A percentile compares a stretch with the other conserved stretches of the same genome.
phyloP scores from a whole-genome alignment of 768 basidiomycete genomes.

The Exsudoporus frostii region DNA sequence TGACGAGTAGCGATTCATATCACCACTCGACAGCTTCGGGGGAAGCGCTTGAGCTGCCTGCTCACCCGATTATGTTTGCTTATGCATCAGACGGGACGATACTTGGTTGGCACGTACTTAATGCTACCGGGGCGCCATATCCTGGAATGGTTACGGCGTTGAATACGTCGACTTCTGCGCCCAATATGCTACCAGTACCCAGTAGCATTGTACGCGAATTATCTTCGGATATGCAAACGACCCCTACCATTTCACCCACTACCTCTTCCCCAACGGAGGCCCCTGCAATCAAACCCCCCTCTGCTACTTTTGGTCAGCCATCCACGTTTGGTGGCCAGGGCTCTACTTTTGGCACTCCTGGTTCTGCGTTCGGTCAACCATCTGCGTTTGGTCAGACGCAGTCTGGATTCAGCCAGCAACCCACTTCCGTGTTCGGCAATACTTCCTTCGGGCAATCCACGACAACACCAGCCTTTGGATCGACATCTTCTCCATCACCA shows the following conservation, averaged over 20 bases:
- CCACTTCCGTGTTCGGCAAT: constrained; percentile 25
- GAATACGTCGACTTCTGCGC: constrained; percentile 6
- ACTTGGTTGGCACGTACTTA: constrained; percentile 68
- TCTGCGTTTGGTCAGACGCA: constrained; percentile 18
- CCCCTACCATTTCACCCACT: constrained; percentile 23
- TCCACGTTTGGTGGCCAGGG: constrained; percentile 25
- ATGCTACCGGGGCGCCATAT: constrained; percentile 51
- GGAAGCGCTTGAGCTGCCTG: constrained; percentile 41
- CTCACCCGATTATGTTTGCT: constrained; percentile 65
- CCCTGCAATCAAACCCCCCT: constrained; percentile 28
- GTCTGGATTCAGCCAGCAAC: constrained; percentile 14
- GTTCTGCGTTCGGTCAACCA: constrained; percentile 34
- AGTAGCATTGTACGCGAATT: constrained; percentile 25
- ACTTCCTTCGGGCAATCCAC: constrained; percentile 23
- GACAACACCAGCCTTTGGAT: constrained; percentile 11
- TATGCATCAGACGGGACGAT: constrained; percentile 79
- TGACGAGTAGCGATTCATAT: constrained; percentile 49
- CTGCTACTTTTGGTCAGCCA: constrained; percentile 36
- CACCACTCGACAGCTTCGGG: constrained; percentile 38
- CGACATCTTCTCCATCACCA: constrained; percentile 10
- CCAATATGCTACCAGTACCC: constrained; percentile 10
- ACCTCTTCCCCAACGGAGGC: constrained; percentile 14
- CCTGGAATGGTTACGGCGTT: constrained; percentile 45
- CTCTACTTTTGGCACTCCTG: constrained; percentile 16
- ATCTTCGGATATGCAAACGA: constrained; percentile 31